phyloP scores from a whole-genome alignment of 2,329 filamentous ascomycete genomes.

The Colletotrichum scovillei region DNA sequence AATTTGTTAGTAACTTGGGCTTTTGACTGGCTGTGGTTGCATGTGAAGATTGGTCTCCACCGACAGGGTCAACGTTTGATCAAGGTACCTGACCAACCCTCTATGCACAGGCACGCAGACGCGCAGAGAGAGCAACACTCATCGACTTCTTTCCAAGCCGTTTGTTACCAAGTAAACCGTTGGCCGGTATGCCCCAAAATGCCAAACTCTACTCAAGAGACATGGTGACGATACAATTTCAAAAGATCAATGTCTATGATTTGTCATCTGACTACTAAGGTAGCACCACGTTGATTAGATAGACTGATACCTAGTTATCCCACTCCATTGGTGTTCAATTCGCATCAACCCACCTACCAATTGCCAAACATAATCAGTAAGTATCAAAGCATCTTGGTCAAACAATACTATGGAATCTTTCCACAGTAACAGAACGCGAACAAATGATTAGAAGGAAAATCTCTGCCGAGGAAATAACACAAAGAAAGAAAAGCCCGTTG shows the following conservation, averaged over 20 bases:
- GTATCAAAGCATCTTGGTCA: not conserved
- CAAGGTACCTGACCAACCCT: not conserved
- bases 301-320: not conserved
- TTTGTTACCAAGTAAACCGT: not conserved
- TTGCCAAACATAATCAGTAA: not conserved
- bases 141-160: not conserved
- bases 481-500: not conserved
- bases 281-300: not conserved
- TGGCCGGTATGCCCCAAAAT: not conserved
- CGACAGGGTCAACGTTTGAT: not conserved
- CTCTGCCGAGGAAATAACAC: not conserved
- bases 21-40: constrained; percentile 22
- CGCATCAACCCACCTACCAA: no score
- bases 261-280: not conserved
- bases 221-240: not conserved
- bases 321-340: no score
- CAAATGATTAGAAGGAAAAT: not conserved
- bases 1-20: constrained; percentile 21
- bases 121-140: not conserved
- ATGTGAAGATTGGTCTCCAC: constrained; percentile 15
- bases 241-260: not conserved
- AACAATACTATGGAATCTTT: not conserved
- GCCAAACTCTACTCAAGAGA: not conserved
- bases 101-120: not conserved
- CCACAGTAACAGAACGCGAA: not conserved